Evolutionary conservation across 306 rosid species (phyloP).

Genomic region (Fagus sylvatica): DNA sequence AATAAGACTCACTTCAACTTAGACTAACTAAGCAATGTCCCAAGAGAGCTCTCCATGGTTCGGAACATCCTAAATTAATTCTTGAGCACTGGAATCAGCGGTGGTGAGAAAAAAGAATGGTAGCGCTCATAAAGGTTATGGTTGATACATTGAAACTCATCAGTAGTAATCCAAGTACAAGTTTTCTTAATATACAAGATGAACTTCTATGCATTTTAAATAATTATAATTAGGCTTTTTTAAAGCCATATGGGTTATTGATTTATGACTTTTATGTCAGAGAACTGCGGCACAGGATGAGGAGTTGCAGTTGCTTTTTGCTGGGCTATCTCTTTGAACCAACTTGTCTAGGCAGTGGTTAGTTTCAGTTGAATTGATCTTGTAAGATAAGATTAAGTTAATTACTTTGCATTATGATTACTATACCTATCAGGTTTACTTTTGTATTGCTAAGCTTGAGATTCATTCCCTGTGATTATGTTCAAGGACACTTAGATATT

Average conservation of each 20-base stretch:
- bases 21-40: too few species aligned
- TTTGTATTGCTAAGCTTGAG: not conserved
- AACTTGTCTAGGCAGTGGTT: slow-evolving; percentile 29
- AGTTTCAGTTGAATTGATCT: slow-evolving; percentile 15
- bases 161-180: not conserved
- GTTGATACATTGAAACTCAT: too few species aligned
- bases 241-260: not conserved
- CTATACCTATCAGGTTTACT: not conserved
- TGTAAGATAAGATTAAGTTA: slow-evolving; percentile 6
- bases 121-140: too few species aligned
- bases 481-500: too few species aligned
- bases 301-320: slow-evolving; percentile 85
- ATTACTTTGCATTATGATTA: slow-evolving; percentile 4
- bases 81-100: too few species aligned
- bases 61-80: too few species aligned
- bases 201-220: not conserved
- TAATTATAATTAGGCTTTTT: not conserved
- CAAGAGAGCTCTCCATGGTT: too few species aligned
- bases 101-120: too few species aligned
- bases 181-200: not conserved
- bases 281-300: slow-evolving; percentile 65
- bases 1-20: too few species aligned
- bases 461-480: too few species aligned
- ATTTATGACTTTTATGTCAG: slow-evolving; percentile 35
- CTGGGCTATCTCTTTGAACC: slow-evolving; percentile 76